Evolutionary conservation across 208 protist species (phyloP), one percentile per base, ranked within the genome.

Genomic region (Vickermania ingenoplastis): DNA sequence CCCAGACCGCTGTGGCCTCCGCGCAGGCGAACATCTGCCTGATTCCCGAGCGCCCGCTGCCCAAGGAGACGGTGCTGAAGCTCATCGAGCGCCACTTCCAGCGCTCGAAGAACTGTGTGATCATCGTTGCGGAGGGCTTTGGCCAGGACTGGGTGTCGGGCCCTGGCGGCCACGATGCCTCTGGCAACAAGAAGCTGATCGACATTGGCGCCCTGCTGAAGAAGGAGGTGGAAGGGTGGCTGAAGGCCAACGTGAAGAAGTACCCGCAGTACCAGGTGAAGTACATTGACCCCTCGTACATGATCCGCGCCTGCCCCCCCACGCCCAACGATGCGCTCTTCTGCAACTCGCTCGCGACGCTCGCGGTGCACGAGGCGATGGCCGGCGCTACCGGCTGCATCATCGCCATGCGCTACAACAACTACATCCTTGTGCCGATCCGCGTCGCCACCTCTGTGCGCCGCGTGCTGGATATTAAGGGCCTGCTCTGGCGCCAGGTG

Each of bases 221-320:
- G 70, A 78, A 96, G 66, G 67, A 67, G 56, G 73, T 98, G 56
- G 71, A 89, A 61, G 67, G 75, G 57, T 86, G 73, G 64, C 65
- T 97, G 23, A 91, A 93, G 60, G 75, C 61, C 28, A 86, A 85
- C 70, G 66, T 73, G 57, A 61, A 61, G 23, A 65, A 70, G 53
- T 94, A 85, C 64, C 83, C 86, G 17, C 45, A 86, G 31, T 75
- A 59, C 22, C 91, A 78, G 23, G 82, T 95, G 41, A 97, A 96
- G 75, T 98, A 97, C 78, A 97, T 98, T 65, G 96, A 98, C 81
- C 96, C 96, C 36, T 96, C 90, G 0, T 98, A 98, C 80, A 97
- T 94, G 77, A 94, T 98, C 57, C 89, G 96, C 63, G 90, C 94
- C 21, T 94, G 89, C 70, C 76, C 92, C 13, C 84, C 91, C 26